Base-by-base conservation (phyloP, 192 early-diverging fungal genomes). In the Umbelopsis ramanniana region DNA sequence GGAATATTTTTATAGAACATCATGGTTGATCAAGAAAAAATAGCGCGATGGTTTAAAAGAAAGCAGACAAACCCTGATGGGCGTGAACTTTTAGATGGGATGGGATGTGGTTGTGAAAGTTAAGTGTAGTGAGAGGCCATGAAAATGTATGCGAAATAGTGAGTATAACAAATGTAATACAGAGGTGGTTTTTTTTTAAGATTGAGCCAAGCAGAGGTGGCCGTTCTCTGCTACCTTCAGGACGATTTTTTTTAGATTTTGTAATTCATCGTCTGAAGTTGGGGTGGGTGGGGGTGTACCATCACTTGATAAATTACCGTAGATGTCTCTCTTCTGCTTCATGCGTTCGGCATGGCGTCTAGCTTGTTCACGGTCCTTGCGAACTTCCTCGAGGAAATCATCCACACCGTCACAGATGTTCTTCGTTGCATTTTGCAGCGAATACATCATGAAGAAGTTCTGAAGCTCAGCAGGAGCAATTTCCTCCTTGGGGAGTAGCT, bases 391-490 rank as follows among this genome's bases (percentile, higher is more conserved):
- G 14, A 78, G 46, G 4, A 78, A 73, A 3, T 26, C 68, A 14
- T 72, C 72, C 11, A 78, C 63, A 17, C 38, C 33, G 0, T 71
- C 66, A 17, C 73, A 21, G 46, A 78, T 63, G 66, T 45, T 67
- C 15, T 15, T 24, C 11, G 63, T 55, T 3, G 52, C 33, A 0
- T 43, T 40, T 14, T 70, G 26, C 2, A 60, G 52, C 55, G 71
- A 40, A 22, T 77, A 68, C 12, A 53, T 54, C 17, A 78, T 78
- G 63, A 78, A 78, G 22, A 78, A 78, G 33, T 73, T 74, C 47
- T 78, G 76, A 0, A 78, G 50, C 55, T 78, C 72, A 10, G 76
- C 76, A n/a, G 76, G 71, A 22, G 76, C 73, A 3, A 74, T 43
- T 8, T 47, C 35, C 43, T 66, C n/a, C 43, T 57, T 54, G 21